Evolutionary conservation across 192 early-diverging fungal species (phyloP), one percentile per base, ranked within the genome.

Genomic region (Dispira parvispora): DNA sequence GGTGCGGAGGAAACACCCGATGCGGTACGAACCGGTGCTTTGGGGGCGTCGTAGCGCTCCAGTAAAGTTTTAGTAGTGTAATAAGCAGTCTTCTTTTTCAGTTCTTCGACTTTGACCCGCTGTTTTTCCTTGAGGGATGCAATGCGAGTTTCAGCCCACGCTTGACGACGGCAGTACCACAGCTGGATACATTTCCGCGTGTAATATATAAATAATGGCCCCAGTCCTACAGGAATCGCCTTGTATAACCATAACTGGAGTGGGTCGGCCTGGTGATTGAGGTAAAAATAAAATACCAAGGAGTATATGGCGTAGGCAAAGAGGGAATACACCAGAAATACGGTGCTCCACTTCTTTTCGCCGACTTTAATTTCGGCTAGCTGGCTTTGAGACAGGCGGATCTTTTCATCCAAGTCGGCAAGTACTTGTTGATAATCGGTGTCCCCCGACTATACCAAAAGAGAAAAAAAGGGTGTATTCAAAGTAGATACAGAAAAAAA

Each of bases 1-100:
- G 10, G 21, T 32, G 32, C 32, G 32, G 32, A 4, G 6, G 32
- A 38, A 38, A 43, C 14, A 16, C 27, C 57, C 9, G 26, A 0
- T 1, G 47, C 47, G 21, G 47, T 4, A 50, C 47, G 16, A 8
- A 23, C 47, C 47, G 47, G 47, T 14, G 32, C 10, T 27, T 65
- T 66, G 50, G 69, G 66, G 45, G 70, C 61, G 62, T 92, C 91
- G 71, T 91, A 98, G 45, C 87, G 73, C 66, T 98, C 93, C 32
- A 98, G 70, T 27, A 98, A 74, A 18, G 70, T 85, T 69, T 95
- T 89, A 45, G 94, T 95, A 27, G 83, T 74, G 63, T 94, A 91
- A 69, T 88, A 98, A 1, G 87, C 83, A 0, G 91, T 93, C 69
- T 89, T 92, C 66, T 94, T 92, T 74, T 98, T 98, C 62, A 98